Conservation (phyloP, 176 grass and related monocot genomes). For the Zizania latifolia region DNA sequence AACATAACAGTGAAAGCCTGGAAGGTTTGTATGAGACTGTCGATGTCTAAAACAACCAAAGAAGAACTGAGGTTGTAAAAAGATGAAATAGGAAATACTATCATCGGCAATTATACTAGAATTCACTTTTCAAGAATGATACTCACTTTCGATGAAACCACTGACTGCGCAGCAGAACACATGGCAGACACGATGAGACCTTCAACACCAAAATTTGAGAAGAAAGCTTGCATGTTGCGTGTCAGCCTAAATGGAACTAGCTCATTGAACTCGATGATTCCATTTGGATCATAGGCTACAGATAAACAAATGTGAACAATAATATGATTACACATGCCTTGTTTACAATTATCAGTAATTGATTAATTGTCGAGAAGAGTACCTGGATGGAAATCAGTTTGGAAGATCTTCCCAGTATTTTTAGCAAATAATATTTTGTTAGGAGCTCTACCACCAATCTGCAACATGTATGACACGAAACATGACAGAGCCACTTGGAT, state of each 20-base stretch:
- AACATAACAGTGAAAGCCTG: too few species aligned
- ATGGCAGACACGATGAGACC: conserved; percentile 92
- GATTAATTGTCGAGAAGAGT: background rate
- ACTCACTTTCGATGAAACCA: conserved; percentile 87
- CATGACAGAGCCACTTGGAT: conserved; percentile 91
- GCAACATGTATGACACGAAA: conserved; percentile 97
- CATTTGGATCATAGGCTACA: conserved; percentile 96
- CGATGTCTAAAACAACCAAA: too few species aligned
- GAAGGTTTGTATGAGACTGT: too few species aligned
- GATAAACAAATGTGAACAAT: conserved; percentile 22
- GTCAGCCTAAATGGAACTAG: conserved; percentile 97
- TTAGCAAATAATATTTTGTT: conserved; percentile 99
- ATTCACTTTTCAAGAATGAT: background rate
- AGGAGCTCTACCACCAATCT: conserved; percentile 93
- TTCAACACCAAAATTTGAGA: conserved; percentile 95
- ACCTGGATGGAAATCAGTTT: conserved; percentile 99
- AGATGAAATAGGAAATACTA: too few species aligned
- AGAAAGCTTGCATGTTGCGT: conserved; percentile 96
- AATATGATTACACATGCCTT: background rate
- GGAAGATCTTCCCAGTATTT: conserved; percentile 98
- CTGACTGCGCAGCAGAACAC: conserved; percentile 92
- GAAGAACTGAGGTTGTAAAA: too few species aligned
- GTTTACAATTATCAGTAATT: background rate
- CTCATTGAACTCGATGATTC: conserved; percentile 94
- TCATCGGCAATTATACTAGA: background rate